Conservation (phyloP, 768 basidiomycete genomes). For the Suillus placidus region DNA sequence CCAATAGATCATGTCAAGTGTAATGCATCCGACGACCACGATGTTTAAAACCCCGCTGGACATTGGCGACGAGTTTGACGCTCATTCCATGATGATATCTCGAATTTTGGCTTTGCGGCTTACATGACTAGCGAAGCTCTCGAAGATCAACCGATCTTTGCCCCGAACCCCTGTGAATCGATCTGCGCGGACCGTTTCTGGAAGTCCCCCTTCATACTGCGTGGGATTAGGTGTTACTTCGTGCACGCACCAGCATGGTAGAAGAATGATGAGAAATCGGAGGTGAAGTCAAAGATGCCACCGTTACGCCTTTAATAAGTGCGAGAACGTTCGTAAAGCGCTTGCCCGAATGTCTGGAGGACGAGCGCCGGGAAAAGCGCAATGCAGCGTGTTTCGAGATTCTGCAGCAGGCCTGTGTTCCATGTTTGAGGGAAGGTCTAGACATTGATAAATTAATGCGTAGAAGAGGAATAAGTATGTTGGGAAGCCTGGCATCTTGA, state of each 20-base stretch:
- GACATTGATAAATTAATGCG: slow-evolving; percentile 23
- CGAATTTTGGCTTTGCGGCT: no score
- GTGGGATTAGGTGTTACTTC: slow-evolving; percentile 67
- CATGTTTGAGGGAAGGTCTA: slow-evolving; percentile 32
- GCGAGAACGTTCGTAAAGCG: slow-evolving; percentile 35
- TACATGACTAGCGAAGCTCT: no score
- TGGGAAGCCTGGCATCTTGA: slow-evolving; percentile 61
- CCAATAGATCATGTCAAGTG: no score
- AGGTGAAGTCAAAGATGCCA: slow-evolving; percentile 6
- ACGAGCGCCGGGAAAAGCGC: slow-evolving; percentile 32
- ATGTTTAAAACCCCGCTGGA: no score
- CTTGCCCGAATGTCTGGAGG: slow-evolving; percentile 14
- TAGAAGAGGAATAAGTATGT: slow-evolving; percentile 47
- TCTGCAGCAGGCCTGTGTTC: slow-evolving; percentile 35
- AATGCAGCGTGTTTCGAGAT: slow-evolving; percentile 54
- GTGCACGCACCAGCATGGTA: slow-evolving; percentile 31
- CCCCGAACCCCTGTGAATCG: background rate
- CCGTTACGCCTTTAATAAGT: slow-evolving; percentile 34
- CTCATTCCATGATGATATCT: no score
- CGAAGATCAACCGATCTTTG: no score
- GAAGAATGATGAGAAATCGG: slow-evolving; percentile 8
- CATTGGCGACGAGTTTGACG: no score
- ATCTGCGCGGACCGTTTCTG: slow-evolving; percentile 3
- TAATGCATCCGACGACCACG: no score
- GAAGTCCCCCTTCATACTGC: slow-evolving; percentile 54